Evolutionary conservation across 306 rosid species (phyloP).

Genomic region (Coriaria nepalensis): DNA sequence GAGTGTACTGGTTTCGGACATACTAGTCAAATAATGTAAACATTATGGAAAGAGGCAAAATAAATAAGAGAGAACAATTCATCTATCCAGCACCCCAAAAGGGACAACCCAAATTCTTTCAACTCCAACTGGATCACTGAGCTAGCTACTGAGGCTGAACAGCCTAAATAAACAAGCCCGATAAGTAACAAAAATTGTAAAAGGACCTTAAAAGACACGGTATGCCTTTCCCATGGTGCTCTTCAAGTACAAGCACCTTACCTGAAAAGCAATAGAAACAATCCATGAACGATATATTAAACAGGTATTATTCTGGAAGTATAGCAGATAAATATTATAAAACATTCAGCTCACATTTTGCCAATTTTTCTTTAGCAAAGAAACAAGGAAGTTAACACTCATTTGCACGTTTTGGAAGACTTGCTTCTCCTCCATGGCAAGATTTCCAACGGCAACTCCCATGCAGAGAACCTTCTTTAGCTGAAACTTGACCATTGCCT

Average conservation of each 20-base stretch:
- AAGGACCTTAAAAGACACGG: conserved; percentile 14
- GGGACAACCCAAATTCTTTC: too few species aligned
- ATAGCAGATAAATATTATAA: not conserved
- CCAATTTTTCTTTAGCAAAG: conserved; percentile 76
- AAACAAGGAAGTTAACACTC: conserved; percentile 75
- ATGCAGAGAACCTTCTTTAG: conserved; percentile 79
- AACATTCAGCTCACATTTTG: conserved; percentile 47
- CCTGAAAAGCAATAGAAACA: conserved; percentile 9
- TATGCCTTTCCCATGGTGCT: conserved; percentile 30
- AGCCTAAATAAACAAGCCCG: too few species aligned
- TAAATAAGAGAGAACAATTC: too few species aligned
- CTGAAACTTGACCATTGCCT: conserved; percentile 79
- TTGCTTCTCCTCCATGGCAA: conserved; percentile 82
- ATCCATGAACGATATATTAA: not conserved
- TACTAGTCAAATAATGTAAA: too few species aligned
- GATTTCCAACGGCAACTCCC: conserved; percentile 87
- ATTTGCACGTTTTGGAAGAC: conserved; percentile 77
- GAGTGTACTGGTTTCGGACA: too few species aligned
- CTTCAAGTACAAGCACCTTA: conserved; percentile 26
- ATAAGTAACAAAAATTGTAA: too few species aligned
- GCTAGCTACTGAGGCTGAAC: too few species aligned
- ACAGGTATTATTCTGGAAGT: too few species aligned
- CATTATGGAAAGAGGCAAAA: too few species aligned
- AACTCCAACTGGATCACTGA: too few species aligned
- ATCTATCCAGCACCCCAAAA: too few species aligned